phyloP scores from a whole-genome alignment of 768 basidiomycete species.

The Austroboletus eburneus region DNA sequence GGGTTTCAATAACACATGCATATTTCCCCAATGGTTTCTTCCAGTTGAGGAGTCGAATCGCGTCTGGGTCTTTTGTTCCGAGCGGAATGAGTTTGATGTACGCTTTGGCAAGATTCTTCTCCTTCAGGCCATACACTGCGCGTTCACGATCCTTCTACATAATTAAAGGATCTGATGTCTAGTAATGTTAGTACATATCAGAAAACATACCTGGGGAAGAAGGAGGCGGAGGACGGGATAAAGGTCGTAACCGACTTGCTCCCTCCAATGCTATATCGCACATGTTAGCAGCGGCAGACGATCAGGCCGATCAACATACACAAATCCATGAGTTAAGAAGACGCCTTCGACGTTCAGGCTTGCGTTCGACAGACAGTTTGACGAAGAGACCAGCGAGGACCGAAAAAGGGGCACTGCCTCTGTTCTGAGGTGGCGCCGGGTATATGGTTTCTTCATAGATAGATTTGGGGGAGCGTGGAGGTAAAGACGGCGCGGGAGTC shows the following conservation, averaged over 20 bases:
- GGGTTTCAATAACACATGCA: constrained; percentile 37
- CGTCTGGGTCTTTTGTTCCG: constrained; percentile 73
- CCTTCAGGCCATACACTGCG: constrained; percentile 90
- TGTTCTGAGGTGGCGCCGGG: constrained; percentile 59
- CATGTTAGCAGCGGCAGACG: constrained; percentile 6
- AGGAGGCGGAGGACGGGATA: constrained; percentile 88
- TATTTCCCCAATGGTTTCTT: constrained; percentile 71
- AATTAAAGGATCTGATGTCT: constrained; percentile 3
- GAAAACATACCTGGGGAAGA: constrained; percentile 69
- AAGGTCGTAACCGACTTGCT: constrained; percentile 80
- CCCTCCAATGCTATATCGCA: constrained; percentile 69
- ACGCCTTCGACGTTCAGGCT: constrained; percentile 68
- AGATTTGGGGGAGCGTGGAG: constrained; percentile 41
- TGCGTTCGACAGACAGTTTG: constrained; percentile 66
- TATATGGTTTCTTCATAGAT: constrained; percentile 32
- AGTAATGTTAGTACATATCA: background rate
- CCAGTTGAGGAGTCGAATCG: constrained; percentile 84
- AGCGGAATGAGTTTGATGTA: constrained; percentile 90
- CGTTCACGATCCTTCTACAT: constrained; percentile 91
- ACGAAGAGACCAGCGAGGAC: constrained; percentile 71
- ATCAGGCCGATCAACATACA: constrained; percentile 41
- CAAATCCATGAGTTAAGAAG: constrained; percentile 76
- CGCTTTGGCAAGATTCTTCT: constrained; percentile 88
- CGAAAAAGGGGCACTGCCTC: constrained; percentile 64
- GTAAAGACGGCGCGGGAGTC: constrained; percentile 64